Base-by-base conservation (phyloP, 257 asterid genomes). In the Striga asiatica region DNA sequence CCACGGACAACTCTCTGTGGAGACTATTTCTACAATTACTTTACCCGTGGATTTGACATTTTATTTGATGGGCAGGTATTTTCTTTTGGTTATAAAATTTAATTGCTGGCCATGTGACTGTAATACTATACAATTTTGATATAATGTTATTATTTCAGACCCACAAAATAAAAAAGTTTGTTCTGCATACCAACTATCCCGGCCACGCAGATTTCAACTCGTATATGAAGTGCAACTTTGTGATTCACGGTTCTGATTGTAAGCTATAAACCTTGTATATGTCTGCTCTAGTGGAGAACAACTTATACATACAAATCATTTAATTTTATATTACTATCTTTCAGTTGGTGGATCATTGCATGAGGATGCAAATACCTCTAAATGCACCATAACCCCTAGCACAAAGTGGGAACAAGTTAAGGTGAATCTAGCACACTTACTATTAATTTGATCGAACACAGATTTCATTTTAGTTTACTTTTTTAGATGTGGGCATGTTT, bases 121-220 rank as follows among this genome's bases (percentile, higher is more conserved):
- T 34, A 57, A 7, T 16, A 25, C 31, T 43, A 13, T 52, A 60
- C 46, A 13, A 23, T 57, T 54, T 11, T 55, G 53, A 58, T 1
- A 16, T 56, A 48, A 12, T 47, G 25, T 56, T 42, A 50, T 53
- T 64, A 46, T 72, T 42, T 67, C 75, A 85, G 95, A 85, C 81
- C 0, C 95, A 85, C 59, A 85, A 75, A 66, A 61, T 85, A 31
- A 85, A 85, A 71, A 85, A 85, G 73, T 85, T 85, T 62, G 85
- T 85, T 37, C 75, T 85, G 72, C 95, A 85, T 51, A 80, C 94
- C 9, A 85, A 85, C 81, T 85, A 83, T 69, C 94, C 95, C n/a
- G 95, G 95, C 52, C 94, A 85, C 64, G 84, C 89, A 7, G 91
- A 85, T 83, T 85, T 85, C 75, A 82, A 85, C 72, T 76, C 91